These are phyloP conservation scores for Lentithecium fluviatile DNA, from an alignment of 495 filamentous ascomycete species.

Conservation along the genomic window DNA sequence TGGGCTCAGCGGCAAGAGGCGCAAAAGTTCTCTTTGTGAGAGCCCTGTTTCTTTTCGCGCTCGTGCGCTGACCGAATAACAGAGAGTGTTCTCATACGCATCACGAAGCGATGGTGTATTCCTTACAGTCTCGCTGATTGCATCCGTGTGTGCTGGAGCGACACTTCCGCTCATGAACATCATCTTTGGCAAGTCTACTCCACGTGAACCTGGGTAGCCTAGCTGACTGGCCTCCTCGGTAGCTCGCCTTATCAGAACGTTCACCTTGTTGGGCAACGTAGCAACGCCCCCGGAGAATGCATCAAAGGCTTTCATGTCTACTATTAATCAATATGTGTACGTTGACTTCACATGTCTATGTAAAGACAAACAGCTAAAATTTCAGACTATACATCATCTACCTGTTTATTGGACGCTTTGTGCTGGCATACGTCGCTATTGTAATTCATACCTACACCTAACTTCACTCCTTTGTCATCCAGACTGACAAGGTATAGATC, in stretches of 20 bases:
- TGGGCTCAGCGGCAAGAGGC: neutral
- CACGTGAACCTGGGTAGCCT: neutral
- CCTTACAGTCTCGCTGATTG: conserved; percentile 4
- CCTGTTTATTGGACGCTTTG: conserved; percentile 43
- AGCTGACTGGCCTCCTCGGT: neutral
- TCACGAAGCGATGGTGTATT: conserved; percentile 6
- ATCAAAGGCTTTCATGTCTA: conserved; percentile 3
- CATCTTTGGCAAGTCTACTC: conserved; percentile 34
- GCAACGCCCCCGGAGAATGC: neutral
- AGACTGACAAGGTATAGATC: conserved; percentile 17
- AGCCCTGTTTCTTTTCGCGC: neutral
- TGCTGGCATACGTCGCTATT: conserved; percentile 38
- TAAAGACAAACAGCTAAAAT: conserved; percentile 17
- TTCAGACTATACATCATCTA: conserved; percentile 40
- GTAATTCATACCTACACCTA: conserved; percentile 15
- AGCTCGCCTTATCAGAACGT: conserved; percentile 8
- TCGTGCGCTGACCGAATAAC: neutral
- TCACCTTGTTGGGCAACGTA: neutral
- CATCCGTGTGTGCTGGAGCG: conserved; percentile 36
- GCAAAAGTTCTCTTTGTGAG: conserved; percentile 4
- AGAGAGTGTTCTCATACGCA: conserved; percentile 29
- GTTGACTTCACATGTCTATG: conserved; percentile 31
- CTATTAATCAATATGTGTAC: conserved; percentile 34
- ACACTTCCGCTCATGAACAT: conserved; percentile 36
- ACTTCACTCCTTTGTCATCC: neutral